Percentiles rank a stretch among this genome's conserved stretches.
Conservation (phyloP, 1,139 yeast genomes). For the Scheffersomyces segobiensis region DNA sequence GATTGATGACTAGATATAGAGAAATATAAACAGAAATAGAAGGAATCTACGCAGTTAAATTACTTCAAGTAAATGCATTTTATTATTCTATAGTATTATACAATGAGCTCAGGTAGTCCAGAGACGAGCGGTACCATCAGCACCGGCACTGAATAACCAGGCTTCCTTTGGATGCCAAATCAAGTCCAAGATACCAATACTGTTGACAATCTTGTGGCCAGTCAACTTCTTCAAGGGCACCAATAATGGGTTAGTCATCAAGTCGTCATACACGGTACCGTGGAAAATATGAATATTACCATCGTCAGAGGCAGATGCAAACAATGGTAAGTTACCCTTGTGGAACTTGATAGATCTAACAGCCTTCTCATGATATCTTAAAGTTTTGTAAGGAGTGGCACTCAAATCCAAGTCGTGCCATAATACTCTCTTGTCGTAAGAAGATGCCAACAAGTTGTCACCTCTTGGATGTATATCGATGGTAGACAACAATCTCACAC, state of each 20-base stretch:
- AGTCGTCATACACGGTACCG: slow-evolving; percentile 93
- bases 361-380: slow-evolving; percentile 93
- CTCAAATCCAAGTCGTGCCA: slow-evolving; percentile 97
- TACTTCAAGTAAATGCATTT: neutral
- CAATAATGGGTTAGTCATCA: slow-evolving; percentile 90
- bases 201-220: slow-evolving; percentile 82
- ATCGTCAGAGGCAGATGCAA: slow-evolving; percentile 97
- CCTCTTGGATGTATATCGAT: slow-evolving; percentile 97
- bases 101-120: slow-evolving; percentile 70
- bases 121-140: slow-evolving; percentile 92
- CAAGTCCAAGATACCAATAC: slow-evolving; percentile 86
- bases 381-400: slow-evolving; percentile 89
- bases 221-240: slow-evolving; percentile 94
- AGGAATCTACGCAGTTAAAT: neutral
- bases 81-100: slow-evolving; percentile 3
- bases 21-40: neutral
- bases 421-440: slow-evolving; percentile 90
- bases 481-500: slow-evolving; percentile 91
- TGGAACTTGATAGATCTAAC: slow-evolving; percentile 89
- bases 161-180: slow-evolving; percentile 99
- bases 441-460: slow-evolving; percentile 87
- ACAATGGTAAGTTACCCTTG: slow-evolving; percentile 76
- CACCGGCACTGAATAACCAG: slow-evolving; percentile 98
- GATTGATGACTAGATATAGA: too few species aligned
- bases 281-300: slow-evolving; percentile 94